Evolutionary conservation across 1,284 basidiomycete genomes (phyloP).

Genomic region (Marasmius oreades): DNA sequence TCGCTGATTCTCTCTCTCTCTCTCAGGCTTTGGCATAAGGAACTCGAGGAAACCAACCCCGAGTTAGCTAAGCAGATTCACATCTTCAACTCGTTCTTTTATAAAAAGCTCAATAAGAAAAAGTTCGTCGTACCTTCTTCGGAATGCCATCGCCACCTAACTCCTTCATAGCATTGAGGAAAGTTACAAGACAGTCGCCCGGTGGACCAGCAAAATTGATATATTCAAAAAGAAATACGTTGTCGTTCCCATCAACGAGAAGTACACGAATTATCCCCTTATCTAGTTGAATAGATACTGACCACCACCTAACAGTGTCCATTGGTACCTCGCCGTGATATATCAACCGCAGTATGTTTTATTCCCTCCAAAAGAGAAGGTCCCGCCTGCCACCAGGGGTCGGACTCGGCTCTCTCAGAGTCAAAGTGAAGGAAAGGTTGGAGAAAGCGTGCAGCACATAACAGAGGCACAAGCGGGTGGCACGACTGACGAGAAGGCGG

Average conservation of each 20-base stretch:
- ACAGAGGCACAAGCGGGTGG: neutral
- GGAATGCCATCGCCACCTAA: neutral
- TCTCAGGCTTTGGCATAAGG: constrained; percentile 63
- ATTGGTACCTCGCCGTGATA: constrained; percentile 98
- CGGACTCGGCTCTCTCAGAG: constrained; percentile 9
- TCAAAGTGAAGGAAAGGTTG: neutral
- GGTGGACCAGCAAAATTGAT: constrained; percentile 90
- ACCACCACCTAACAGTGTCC: constrained; percentile 51
- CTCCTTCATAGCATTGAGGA: constrained; percentile 47
- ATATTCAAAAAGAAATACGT: constrained; percentile 91
- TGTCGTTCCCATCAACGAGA: constrained; percentile 95
- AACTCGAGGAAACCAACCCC: constrained; percentile 51
- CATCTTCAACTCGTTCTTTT: constrained; percentile 97
- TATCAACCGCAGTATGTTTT: constrained; percentile 74
- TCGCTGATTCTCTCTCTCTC: constrained; percentile 1
- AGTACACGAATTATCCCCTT: constrained; percentile 46
- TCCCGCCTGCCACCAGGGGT: constrained; percentile 7
- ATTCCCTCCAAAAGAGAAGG: constrained; percentile 29
- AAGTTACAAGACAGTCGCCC: constrained; percentile 82
- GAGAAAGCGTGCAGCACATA: neutral
- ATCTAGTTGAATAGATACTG: neutral
- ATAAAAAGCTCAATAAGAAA: constrained; percentile 84
- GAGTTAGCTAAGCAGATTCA: constrained; percentile 73
- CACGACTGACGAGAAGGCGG: neutral
- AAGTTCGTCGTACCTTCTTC: constrained; percentile 42